Evolutionary conservation across 164 flowering plant species (phyloP), one percentile per base, ranked within the genome.

Genomic region (Saururus chinensis): DNA sequence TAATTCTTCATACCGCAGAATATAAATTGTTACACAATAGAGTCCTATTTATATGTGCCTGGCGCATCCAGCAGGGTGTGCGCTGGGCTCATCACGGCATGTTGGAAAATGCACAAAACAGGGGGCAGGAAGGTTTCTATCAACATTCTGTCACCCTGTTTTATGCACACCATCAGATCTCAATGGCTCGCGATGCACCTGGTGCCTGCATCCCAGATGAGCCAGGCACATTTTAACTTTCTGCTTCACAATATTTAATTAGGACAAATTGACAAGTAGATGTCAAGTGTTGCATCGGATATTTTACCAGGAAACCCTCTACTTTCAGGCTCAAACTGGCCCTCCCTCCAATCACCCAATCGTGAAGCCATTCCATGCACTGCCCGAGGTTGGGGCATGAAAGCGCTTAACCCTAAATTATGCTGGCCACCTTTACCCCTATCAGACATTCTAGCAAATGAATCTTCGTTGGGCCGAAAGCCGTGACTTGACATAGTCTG

Each of bases 261-360:
- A 30, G 6, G 37, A 30, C 2, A 30, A 30, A 30, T 30, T 45
- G 13, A 45, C 49, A 12, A 45, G 17, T 45, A 45, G 49, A 45
- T 17, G 49, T 13, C 17, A 45, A 45, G 17, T 2, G 11, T 12
- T 12, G 17, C 13, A 45, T 45, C 49, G 11, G 9, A 45, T 45
- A 12, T 17, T 17, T 2, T 45, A 79, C 86, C 81, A 60, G 77
- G 55, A 53, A 77, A 66, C 53, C 53, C 63, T 77, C 79, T 66
- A 41, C 61, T 71, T 64, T 76, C 81, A 56, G 54, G 40, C 20
- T 45, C 67, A 25, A 64, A 24, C 5, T 57, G 64, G 35, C 71
- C 70, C 53, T 59, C 63, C 66, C 80, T 72, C 92, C 92, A 86
- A 16, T 78, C 86, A 40, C 75, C 65, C 61, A 75, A 57, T 19